Base-by-base conservation (phyloP, 202 grass and related monocot genomes). In the Miscanthus sacchariflorus region DNA sequence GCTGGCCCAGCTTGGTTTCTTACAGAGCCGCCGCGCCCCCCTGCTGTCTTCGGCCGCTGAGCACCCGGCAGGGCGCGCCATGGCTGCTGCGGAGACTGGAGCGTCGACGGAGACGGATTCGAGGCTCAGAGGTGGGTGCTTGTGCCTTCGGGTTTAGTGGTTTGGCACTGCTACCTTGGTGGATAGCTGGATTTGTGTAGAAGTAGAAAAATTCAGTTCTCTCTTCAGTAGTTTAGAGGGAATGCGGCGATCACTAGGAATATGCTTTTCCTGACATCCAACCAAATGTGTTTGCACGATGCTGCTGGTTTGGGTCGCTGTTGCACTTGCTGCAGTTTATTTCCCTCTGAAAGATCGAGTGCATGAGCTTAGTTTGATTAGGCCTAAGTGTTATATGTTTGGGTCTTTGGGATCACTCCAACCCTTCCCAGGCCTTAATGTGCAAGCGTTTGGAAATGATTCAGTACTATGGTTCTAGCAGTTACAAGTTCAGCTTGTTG, bases 11-110 rank as follows among this genome's bases (percentile, higher is more conserved):
- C 21, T 24, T 70, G 12, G 46, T 83, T 83, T 33, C 25, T 36
- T 8, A 74, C 72, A 83, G 86, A 24, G 72, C 19, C 19, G 63
- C 48, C 38, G 86, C 64, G 48, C 68, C 80, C 9, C 33, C 12
- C 14, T 70, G 18, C 59, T 50, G 2, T 45, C 74, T 48, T 88
- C 23, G 15, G 39, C 17, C 17, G 17, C 64, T 6, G 80, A 33
- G 36, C 24, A 35, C 5, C 49, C 24, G 12, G 72, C 48, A 9
- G 72, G 18, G 50, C 46, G 36, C 2, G n/a, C 64, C 48, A 83
- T 81, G 77, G 83, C 83, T 12, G 8, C 71, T 19, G 65, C 48
- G 27, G 71, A 64, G 27, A 3, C 70, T 6, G 83, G 83, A 15
- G 77, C 71, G 8, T 81, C 83, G 4, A 28, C 64, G 63, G 71